A percentile compares a stretch with the other conserved stretches of the same genome.
Evolutionary conservation across 495 filamentous ascomycete species (phyloP).

Genomic region (Echria macrotheca): DNA sequence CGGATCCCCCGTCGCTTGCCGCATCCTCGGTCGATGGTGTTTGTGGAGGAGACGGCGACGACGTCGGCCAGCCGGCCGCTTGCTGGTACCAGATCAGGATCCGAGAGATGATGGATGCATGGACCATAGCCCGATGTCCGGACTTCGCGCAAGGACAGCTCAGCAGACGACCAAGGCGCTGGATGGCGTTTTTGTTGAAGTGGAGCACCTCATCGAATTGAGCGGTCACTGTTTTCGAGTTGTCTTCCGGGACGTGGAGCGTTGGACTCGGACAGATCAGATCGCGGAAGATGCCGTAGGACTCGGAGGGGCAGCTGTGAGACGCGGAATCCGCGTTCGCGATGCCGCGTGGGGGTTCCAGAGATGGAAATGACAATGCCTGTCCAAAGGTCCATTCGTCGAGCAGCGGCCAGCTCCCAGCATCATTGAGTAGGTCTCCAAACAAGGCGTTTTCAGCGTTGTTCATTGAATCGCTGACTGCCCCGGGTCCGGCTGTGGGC

Average conservation of each 20-base stretch:
- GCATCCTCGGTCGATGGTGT: neutral
- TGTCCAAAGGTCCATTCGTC: no score
- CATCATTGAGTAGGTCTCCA: no score
- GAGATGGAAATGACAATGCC: neutral
- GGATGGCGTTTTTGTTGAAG: neutral
- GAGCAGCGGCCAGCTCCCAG: no score
- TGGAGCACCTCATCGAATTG: neutral
- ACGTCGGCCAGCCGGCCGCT: neutral
- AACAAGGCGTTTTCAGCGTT: no score
- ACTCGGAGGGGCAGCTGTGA: slow-evolving; percentile 1
- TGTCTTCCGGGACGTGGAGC: neutral
- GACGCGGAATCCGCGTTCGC: neutral
- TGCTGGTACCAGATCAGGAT: slow-evolving; percentile 5
- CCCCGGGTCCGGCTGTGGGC: neutral
- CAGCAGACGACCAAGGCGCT: neutral
- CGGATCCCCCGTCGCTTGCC: neutral
- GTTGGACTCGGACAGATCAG: slow-evolving; percentile 1
- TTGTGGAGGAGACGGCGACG: no score
- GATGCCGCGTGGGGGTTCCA: neutral
- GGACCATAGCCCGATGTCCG: slow-evolving; percentile 1
- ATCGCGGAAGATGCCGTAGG: slow-evolving; percentile 2
- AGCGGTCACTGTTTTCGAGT: neutral
- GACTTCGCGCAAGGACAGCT: slow-evolving; percentile 1
- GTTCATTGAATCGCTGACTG: no score
- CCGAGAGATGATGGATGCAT: slow-evolving; percentile 1